Evolutionary conservation across 1,139 yeast species (phyloP).

Genomic region (Magnusiomyces fungicola): DNA sequence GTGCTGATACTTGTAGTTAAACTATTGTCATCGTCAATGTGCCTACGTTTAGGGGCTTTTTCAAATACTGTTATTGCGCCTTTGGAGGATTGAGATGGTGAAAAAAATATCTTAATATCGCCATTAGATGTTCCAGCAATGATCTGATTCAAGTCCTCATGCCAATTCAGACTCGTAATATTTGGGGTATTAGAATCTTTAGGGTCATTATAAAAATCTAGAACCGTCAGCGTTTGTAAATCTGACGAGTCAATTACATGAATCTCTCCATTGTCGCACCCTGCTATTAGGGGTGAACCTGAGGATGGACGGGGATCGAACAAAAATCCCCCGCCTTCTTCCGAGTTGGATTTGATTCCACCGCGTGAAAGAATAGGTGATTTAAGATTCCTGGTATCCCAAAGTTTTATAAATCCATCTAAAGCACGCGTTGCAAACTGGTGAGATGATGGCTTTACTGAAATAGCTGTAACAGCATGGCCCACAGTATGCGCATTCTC

Average conservation of each 20-base stretch:
- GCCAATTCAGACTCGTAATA: slow-evolving; percentile 31
- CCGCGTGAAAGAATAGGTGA: slow-evolving; percentile 29
- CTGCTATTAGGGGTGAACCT: slow-evolving; percentile 25
- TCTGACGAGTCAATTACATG: slow-evolving; percentile 35
- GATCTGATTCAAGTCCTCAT: slow-evolving; percentile 31
- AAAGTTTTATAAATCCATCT: slow-evolving; percentile 29
- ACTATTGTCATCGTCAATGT: slow-evolving; percentile 32
- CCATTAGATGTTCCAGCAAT: slow-evolving; percentile 33
- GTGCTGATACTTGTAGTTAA: slow-evolving; percentile 29
- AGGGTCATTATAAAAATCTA: neutral
- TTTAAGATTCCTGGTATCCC: slow-evolving; percentile 33
- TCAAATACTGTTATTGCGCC: slow-evolving; percentile 34
- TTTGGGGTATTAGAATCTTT: neutral
- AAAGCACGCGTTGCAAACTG: slow-evolving; percentile 26
- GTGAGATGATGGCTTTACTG: slow-evolving; percentile 17
- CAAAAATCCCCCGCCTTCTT: slow-evolving; percentile 21
- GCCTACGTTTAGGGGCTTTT: slow-evolving; percentile 32
- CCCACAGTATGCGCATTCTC: slow-evolving; percentile 23
- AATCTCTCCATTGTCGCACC: slow-evolving; percentile 21
- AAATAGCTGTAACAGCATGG: slow-evolving; percentile 19
- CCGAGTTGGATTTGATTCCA: slow-evolving; percentile 21
- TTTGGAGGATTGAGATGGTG: slow-evolving; percentile 29
- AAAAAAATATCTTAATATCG: slow-evolving; percentile 29
- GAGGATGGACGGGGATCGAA: slow-evolving; percentile 21
- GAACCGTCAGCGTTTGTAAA: slow-evolving; percentile 24